Base-by-base conservation (phyloP, 2,329 filamentous ascomycete species). In the Epichloe glyceriae region DNA sequence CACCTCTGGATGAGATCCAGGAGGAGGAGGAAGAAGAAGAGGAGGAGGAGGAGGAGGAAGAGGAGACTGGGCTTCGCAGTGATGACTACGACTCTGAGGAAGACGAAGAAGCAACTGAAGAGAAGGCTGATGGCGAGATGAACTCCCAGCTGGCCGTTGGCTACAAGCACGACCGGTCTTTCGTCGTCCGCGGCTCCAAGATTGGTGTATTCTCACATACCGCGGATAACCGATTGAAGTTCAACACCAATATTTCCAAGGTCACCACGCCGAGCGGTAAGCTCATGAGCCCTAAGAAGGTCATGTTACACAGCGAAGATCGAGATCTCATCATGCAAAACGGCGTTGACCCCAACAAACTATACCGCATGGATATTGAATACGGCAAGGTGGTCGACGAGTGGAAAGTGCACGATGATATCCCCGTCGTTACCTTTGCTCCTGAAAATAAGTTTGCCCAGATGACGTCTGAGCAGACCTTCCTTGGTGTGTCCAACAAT, bases 161-260 rank as follows among this genome's bases (percentile, higher is more conserved):
- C 51, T 95, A 95, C 71, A 97, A 95, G 68, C 86, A 96, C 57
- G 93, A 98, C 64, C 82, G 93, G 53, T 97, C 93, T 0, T 98
- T 97, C 60, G 93, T 98, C 51, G 89, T 98, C 42, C 85, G 93
- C 56, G 93, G 93, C 34, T 93, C 90, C 60, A 96, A 97, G 76
- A 98, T 98, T 65, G 93, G 93, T 50, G 93, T 98, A 40, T 98
- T 98, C 78, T 97, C 94, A 67, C 93, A 98, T 63, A 95, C 89
- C 0, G 75, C 83, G 0, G 87, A 95, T 70, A 94, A 97, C 65
- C 84, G 91, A 57, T 78, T 98, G 15, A 87, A 97, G 64, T 98
- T 97, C 67, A 88, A 88, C 12, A 98, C 93, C 53, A 97, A 90
- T 57, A 98, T 98, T 61, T 95, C 88, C 54, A 95, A 94, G 68